These are phyloP conservation scores for Russula griseocarnosa DNA, from an alignment of 768 basidiomycete genomes.

Conservation along the genomic window DNA sequence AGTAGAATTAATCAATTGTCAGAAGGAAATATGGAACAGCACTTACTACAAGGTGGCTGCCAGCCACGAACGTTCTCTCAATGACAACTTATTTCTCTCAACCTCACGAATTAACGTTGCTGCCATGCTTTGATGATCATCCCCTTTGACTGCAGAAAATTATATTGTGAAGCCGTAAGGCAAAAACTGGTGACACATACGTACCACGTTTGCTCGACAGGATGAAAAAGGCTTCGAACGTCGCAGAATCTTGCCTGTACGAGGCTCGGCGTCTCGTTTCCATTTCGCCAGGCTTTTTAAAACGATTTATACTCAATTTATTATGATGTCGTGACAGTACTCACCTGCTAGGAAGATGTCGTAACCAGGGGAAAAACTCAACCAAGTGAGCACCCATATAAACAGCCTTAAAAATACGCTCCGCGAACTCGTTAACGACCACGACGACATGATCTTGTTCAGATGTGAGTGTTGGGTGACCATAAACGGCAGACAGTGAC, in stretches of 20 bases:
- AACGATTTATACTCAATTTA: too few relatives aligned
- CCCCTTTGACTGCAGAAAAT: neutral
- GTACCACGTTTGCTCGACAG: neutral
- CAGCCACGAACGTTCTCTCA: conserved; percentile 2
- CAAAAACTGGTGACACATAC: neutral
- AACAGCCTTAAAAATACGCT: neutral
- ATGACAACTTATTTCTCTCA: neutral
- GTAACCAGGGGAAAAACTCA: conserved; percentile 2
- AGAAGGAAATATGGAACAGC: too few relatives aligned
- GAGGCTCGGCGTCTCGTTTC: conserved; percentile 1
- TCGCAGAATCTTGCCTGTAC: neutral
- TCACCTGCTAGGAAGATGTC: conserved; percentile 2
- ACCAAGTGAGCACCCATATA: neutral
- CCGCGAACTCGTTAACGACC: neutral
- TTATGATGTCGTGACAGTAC: neutral
- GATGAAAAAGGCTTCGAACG: neutral
- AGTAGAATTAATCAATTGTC: neutral
- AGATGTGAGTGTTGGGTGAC: neutral
- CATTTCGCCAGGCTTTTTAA: neutral
- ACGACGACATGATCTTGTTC: neutral
- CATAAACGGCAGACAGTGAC: neutral
- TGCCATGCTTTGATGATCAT: conserved; percentile 1
- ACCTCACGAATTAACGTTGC: neutral
- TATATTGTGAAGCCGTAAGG: neutral
- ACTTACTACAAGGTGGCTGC: conserved; percentile 2